Evolutionary conservation across 768 basidiomycete species (phyloP).

Genomic region (Pilatotrama ljubarskyi): DNA sequence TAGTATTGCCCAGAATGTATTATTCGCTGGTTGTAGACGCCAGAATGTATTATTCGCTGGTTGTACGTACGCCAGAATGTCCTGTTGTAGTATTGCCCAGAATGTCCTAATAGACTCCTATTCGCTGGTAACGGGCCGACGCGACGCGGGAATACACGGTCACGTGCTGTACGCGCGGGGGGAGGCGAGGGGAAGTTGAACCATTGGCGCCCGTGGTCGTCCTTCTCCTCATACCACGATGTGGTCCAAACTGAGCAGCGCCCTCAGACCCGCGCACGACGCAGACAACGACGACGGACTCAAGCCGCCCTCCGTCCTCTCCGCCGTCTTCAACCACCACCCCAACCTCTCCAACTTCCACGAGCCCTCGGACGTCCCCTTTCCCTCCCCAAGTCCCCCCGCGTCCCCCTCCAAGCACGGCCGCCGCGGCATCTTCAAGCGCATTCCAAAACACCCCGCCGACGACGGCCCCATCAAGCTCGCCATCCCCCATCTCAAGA

Average conservation of each 20-base stretch:
- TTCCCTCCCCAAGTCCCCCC: slow-evolving; percentile 41
- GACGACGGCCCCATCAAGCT: slow-evolving; percentile 43
- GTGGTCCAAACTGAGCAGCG: slow-evolving; percentile 65
- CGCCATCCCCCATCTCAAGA: slow-evolving; percentile 42
- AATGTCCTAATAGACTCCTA: no score
- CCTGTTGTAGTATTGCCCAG: no score
- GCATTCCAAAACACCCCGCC: slow-evolving; percentile 44
- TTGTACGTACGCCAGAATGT: no score
- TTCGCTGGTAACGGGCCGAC: no score
- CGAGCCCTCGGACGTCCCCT: slow-evolving; percentile 31
- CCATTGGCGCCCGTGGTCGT: slow-evolving; percentile 15
- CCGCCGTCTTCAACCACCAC: slow-evolving; percentile 58
- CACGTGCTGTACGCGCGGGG: slow-evolving; percentile 15
- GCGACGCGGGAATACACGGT: slow-evolving; percentile 4
- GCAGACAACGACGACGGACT: slow-evolving; percentile 21
- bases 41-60: not conserved
- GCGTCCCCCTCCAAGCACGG: slow-evolving; percentile 51
- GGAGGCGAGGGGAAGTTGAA: slow-evolving; percentile 10
- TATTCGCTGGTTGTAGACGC: no score
- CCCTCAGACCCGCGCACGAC: slow-evolving; percentile 41
- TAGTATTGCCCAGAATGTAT: no score
- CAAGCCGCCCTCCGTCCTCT: slow-evolving; percentile 38
- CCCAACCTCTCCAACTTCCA: slow-evolving; percentile 63
- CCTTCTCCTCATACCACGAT: slow-evolving; percentile 33
- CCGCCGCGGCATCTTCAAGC: slow-evolving; percentile 54